Base-by-base conservation (phyloP, 257 asterid genomes). In the Jacaranda mimosifolia region DNA sequence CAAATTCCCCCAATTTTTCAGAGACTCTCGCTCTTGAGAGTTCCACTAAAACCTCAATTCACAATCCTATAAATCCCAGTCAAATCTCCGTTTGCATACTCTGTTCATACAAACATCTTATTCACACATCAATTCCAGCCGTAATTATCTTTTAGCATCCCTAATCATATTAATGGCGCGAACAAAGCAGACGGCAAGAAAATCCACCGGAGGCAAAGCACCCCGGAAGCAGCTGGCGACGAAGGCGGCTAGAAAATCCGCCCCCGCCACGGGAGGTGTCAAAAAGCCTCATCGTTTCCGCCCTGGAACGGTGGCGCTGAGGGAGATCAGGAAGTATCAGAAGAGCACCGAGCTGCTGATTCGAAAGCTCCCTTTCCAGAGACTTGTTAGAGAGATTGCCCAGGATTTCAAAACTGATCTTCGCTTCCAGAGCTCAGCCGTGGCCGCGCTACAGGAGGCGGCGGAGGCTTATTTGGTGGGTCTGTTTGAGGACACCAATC, bases 211-310 rank as follows among this genome's bases (percentile, higher is more conserved):
- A 0, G 73, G 73, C 11, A 68, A 68, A 15, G 73, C 73, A 4
- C 73, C 73, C 3, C 73, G 73, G 10, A 68, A 68, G 73, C 58
- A 68, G 73, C 57, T 68, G 17, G 73, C 73, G 36, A 68, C 73
- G 7, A 68, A 68, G 13, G 73, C 58, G 6, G 57, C 73, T 12
- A 68, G 73, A 53, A 68, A 68, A 68, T 68, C 73, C 17, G 57
- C 73, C 8, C 58, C 73, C 18, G 73, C 73, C 12, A 68, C 73
- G 6, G 73, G 73, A 5, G 73, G 73, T 1, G 73, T 68, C 13
- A 68, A 68, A 8, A 68, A 68, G 73, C 73, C 71, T 10, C 55
- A 65, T 55, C 53, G 71, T 1, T 65, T 43, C 53, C 71, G 53
- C n/a, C 55, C 71, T 3, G 70, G 70, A n/a, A 64, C 70, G 7